A percentile compares a stretch with the other conserved stretches of the same genome.
Evolutionary conservation across 192 early-diverging fungal species (phyloP).

Genomic region (Diversispora epigaea): DNA sequence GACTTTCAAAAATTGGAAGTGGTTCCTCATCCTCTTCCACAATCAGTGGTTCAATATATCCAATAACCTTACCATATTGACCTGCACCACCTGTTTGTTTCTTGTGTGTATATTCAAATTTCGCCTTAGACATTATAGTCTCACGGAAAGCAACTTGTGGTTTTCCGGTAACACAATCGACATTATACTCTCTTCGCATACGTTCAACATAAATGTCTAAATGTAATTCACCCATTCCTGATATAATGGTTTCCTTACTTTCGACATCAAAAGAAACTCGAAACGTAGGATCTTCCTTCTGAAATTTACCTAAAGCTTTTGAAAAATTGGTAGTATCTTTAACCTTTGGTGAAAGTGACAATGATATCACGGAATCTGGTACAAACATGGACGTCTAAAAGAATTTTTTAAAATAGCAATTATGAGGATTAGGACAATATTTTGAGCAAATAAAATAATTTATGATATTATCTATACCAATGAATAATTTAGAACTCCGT

Average conservation of each 20-base stretch:
- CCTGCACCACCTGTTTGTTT: conserved; percentile 97
- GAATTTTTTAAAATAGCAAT: background rate
- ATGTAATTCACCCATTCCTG: conserved; percentile 87
- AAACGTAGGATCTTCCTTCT: conserved; percentile 84
- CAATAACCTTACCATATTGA: conserved; percentile 89
- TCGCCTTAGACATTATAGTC: conserved; percentile 69
- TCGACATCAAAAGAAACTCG: conserved; percentile 77
- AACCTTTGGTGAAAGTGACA: conserved; percentile 87
- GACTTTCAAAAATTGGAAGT: conserved; percentile 70
- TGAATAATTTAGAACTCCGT: conserved; percentile 75
- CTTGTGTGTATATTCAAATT: conserved; percentile 98
- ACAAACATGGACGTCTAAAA: conserved; percentile 91
- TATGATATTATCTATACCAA: conserved; percentile 57
- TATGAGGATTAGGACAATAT: background rate
- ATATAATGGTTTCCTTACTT: conserved; percentile 86
- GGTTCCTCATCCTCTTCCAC: conserved; percentile 64
- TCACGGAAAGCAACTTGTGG: conserved; percentile 98
- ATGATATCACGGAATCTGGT: conserved; percentile 94
- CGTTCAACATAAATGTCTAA: conserved; percentile 95
- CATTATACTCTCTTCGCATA: conserved; percentile 96
- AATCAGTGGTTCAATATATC: conserved; percentile 85
- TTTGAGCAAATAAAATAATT: background rate
- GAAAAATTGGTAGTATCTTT: conserved; percentile 82
- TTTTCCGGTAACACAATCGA: conserved; percentile 94
- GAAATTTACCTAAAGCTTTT: conserved; percentile 80